Evolutionary conservation across 345 rosid species (phyloP).

Genomic region (Odontarrhena argentea): DNA sequence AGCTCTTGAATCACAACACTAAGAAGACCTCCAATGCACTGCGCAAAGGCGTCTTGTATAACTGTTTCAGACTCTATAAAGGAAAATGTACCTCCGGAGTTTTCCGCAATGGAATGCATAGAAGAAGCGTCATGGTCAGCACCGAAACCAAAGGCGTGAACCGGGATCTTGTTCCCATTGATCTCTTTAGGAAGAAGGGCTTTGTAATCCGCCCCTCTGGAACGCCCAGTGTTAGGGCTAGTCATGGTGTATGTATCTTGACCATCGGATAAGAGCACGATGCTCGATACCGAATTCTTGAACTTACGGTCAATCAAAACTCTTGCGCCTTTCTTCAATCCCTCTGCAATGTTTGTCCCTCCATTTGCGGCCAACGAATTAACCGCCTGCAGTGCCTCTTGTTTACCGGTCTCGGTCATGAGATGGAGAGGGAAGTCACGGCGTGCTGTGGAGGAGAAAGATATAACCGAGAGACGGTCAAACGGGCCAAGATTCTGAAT

Average conservation of each 20-base stretch:
- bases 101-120: constrained; percentile 89
- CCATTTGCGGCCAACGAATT: constrained; percentile 79
- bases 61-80: constrained; percentile 87
- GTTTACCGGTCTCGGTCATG: constrained; percentile 80
- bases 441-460: constrained; percentile 88
- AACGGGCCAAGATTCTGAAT: constrained; percentile 91
- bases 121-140: constrained; percentile 84
- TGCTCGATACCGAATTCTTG: constrained; percentile 84
- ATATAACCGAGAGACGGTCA: constrained; percentile 89
- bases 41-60: constrained; percentile 99
- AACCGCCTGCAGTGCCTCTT: constrained; percentile 83
- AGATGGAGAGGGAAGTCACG: constrained; percentile 82
- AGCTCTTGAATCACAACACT: constrained; percentile 90
- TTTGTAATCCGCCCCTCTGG: constrained; percentile 49
- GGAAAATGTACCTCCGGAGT: constrained; percentile 96
- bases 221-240: constrained; percentile 42
- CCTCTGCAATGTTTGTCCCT: constrained; percentile 96
- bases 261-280: constrained; percentile 92
- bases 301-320: constrained; percentile 69
- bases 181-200: constrained; percentile 63
- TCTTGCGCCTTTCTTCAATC: constrained; percentile 86
- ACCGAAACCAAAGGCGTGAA: constrained; percentile 95
- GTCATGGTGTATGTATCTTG: constrained; percentile 82
- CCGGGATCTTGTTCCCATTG: constrained; percentile 66
- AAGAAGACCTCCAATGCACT: constrained; percentile 95